Evolutionary conservation across 345 rosid genomes (phyloP).

Genomic region (Arabidopsis suecica): DNA sequence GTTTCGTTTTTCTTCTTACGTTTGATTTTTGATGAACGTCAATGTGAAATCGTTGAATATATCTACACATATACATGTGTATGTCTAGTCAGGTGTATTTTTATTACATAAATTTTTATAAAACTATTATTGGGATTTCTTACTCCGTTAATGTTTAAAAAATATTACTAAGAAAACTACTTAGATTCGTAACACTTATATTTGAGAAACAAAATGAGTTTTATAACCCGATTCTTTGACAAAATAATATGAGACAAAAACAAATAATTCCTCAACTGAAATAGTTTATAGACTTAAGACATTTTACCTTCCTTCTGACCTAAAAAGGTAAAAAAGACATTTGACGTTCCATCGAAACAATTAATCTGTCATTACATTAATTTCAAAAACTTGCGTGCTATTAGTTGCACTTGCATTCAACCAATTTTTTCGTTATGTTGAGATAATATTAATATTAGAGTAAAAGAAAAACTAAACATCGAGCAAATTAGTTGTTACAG

Average conservation of each 20-base stretch:
- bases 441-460: too few relatives aligned
- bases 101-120: neutral
- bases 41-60: conserved; percentile 7
- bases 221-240: neutral
- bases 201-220: neutral
- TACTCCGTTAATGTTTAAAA: neutral
- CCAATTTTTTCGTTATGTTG: too few relatives aligned
- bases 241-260: too few relatives aligned
- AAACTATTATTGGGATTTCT: neutral
- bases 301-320: too few relatives aligned
- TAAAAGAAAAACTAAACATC: too few relatives aligned
- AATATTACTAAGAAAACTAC: neutral
- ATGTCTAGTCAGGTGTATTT: conserved; percentile 19
- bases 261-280: too few relatives aligned
- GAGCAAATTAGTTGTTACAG: too few relatives aligned
- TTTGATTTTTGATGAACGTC: neutral
- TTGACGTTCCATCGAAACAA: neutral
- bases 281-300: too few relatives aligned
- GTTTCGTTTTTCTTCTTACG: conserved; percentile 12
- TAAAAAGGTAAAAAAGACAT: neutral
- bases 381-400: neutral
- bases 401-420: neutral
- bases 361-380: neutral
- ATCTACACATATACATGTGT: conserved; percentile 2
- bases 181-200: neutral